These are phyloP conservation scores for Laburnicola sp. DNA, from an alignment of 2,329 filamentous ascomycete genomes.

Conservation along the genomic window DNA sequence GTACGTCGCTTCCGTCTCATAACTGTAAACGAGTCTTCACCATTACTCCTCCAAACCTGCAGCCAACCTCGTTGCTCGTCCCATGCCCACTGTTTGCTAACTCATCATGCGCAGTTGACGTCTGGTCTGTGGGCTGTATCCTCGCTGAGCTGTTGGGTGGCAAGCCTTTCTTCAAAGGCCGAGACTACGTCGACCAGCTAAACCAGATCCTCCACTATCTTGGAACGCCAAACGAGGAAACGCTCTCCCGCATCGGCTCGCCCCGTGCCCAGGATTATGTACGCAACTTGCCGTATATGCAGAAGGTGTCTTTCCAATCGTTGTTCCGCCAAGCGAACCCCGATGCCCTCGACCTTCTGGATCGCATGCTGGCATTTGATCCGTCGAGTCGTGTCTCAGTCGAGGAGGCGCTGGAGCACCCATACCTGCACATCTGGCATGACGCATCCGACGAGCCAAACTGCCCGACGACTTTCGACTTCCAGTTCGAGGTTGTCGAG, in stretches of 20 bases:
- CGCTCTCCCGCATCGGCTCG: slow-evolving; percentile 88
- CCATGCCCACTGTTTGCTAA: slow-evolving; percentile 16
- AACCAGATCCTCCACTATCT: slow-evolving; percentile 99
- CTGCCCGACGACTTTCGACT: slow-evolving; percentile 94
- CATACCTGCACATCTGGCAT: slow-evolving; percentile 97
- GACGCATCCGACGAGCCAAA: slow-evolving; percentile 93
- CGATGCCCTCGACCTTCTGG: slow-evolving; percentile 90
- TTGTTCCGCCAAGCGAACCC: slow-evolving; percentile 95
- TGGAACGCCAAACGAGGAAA: slow-evolving; percentile 94
- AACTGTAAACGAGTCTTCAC: slow-evolving; percentile 8
- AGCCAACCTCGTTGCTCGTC: slow-evolving; percentile 7
- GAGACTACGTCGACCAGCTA: slow-evolving; percentile 98
- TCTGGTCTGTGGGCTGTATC: slow-evolving; percentile 99
- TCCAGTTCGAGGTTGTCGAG: slow-evolving; percentile 96
- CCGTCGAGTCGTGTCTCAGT: slow-evolving; percentile 91
- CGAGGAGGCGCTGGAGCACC: slow-evolving; percentile 93
- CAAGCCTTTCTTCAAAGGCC: slow-evolving; percentile 97
- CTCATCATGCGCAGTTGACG: slow-evolving; percentile 70
- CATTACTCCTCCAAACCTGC: slow-evolving; percentile 4
- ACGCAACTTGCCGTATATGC: slow-evolving; percentile 91
- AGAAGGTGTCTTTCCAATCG: slow-evolving; percentile 83
- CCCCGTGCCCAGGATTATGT: slow-evolving; percentile 98
- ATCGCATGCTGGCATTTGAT: slow-evolving; percentile 97
- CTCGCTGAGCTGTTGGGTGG: slow-evolving; percentile 93
- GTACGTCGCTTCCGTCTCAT: slow-evolving; percentile 62